Conservation (phyloP, 352 stramenopile species). For the Proteromonas lacertae region DNA sequence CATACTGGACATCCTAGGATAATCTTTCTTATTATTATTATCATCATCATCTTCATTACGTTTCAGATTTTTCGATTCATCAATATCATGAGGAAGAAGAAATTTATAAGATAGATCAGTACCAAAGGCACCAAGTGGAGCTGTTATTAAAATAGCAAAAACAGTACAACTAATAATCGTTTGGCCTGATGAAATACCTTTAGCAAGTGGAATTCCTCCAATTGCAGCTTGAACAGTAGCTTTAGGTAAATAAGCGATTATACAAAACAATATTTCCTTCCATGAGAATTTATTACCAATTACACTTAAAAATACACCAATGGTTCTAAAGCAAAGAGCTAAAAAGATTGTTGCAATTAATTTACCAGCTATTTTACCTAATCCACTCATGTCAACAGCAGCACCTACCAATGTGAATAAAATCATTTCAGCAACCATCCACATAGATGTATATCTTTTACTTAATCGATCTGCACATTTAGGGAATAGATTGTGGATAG, state of each 20-base stretch:
- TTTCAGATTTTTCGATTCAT: no score
- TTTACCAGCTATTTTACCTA: neutral
- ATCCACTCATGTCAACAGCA: neutral
- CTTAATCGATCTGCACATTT: neutral
- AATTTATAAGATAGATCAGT: no score
- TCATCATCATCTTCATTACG: no score
- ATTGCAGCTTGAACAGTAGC: constrained; percentile 15
- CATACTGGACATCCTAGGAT: no score
- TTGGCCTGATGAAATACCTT: neutral
- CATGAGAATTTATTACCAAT: neutral
- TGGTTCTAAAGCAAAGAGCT: no score
- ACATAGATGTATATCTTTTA: neutral
- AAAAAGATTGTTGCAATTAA: neutral
- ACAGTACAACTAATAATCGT: constrained; percentile 10
- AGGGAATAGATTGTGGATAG: no score
- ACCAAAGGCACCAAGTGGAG: constrained; percentile 8
- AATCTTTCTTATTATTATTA: no score
- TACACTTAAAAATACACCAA: neutral
- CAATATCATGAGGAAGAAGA: no score
- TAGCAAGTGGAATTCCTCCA: constrained; percentile 8
- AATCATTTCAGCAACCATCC: neutral
- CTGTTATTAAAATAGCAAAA: constrained; percentile 11
- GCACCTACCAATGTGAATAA: constrained; percentile 6
- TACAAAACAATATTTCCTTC: constrained; percentile 7
- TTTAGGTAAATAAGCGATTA: constrained; percentile 12